Base-by-base conservation (phyloP, 495 filamentous ascomycete species). In the Xylaria cubensis region DNA sequence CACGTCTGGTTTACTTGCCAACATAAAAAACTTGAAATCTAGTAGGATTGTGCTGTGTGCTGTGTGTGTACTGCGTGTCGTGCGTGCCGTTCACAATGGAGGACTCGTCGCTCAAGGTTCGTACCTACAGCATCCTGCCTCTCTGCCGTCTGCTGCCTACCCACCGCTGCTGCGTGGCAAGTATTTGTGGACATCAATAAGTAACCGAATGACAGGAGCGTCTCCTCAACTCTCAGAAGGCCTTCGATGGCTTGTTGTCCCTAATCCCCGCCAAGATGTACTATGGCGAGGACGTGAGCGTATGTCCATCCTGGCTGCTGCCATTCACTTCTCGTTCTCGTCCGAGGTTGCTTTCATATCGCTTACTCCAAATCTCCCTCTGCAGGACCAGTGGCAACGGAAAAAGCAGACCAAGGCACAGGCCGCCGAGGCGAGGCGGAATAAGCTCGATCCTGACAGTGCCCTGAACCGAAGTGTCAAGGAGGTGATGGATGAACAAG, bases 211-310 rank as follows among this genome's bases (percentile, higher is more conserved):
- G 17, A 73, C 74, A 96, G 96, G 93, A 94, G 77, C 93, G 94
- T 74, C 87, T 99, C 74, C 91, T 90, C 80, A 92, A 89, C 81
- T 93, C 97, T 79, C 90, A 93, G 42, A 87, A 92, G 81, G 90
- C 95, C 72, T 98, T 99, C 78, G 92, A 97, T 79, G 94, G 95
- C 68, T 82, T 99, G 21, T 86, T 99, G 72, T 95, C 94, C 34
- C 85, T 99, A 61, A 97, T 97, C 77, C 96, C 96, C 36, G 95
- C 94, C 26, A 95, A 95, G 80, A 90, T 92, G 75, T 97, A 97
- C 82, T 97, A 96, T 78, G 93, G 91, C 50, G 91, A 94, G 76
- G 94, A 97, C 75, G 90, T 84, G 51, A 94, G 84, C 83, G 94
- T 97, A 91, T 75, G 93, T 91, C 65, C n/a, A 63, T 41, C 67